These are phyloP conservation scores for Penicillium cataractarum DNA, from an alignment of 495 filamentous ascomycete species.

Conservation along the genomic window DNA sequence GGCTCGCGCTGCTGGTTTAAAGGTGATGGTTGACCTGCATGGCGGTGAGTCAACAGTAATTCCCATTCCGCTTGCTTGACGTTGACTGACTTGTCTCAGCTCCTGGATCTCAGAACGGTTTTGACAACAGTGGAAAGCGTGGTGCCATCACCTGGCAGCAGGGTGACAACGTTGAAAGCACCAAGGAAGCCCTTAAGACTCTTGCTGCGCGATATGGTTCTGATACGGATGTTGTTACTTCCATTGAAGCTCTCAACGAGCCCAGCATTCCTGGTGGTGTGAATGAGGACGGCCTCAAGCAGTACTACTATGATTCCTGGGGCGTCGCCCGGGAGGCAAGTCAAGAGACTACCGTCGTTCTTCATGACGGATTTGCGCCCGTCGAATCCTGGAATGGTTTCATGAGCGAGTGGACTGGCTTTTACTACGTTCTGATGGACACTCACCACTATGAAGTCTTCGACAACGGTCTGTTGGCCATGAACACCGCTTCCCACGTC, in stretches of 20 bases:
- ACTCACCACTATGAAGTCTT: constrained; percentile 74
- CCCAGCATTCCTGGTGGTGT: constrained; percentile 59
- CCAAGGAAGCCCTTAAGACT: constrained; percentile 58
- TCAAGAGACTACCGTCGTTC: constrained; percentile 58
- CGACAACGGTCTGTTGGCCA: constrained; percentile 56
- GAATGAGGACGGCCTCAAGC: constrained; percentile 52
- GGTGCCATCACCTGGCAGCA: constrained; percentile 68
- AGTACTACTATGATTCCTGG: constrained; percentile 69
- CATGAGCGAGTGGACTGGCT: constrained; percentile 53
- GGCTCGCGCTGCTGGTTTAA: constrained; percentile 64
- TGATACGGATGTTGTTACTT: constrained; percentile 66
- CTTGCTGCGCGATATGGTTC: constrained; percentile 62
- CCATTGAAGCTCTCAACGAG: constrained; percentile 77
- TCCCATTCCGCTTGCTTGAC: background rate
- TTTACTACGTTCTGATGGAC: constrained; percentile 68
- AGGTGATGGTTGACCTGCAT: constrained; percentile 72
- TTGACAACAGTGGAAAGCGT: constrained; percentile 72
- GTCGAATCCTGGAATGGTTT: constrained; percentile 73
- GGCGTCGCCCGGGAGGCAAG: constrained; percentile 54
- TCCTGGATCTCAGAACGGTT: constrained; percentile 81
- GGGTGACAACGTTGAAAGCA: constrained; percentile 58
- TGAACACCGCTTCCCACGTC: constrained; percentile 53
- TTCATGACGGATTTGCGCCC: constrained; percentile 71
- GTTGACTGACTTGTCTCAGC: constrained; percentile 43
- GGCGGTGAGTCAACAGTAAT: constrained; percentile 53